Percentiles rank a stretch among this genome's conserved stretches.
Evolutionary conservation across 257 asterid genomes (phyloP).

Genomic region (Anisodus tanguticus): DNA sequence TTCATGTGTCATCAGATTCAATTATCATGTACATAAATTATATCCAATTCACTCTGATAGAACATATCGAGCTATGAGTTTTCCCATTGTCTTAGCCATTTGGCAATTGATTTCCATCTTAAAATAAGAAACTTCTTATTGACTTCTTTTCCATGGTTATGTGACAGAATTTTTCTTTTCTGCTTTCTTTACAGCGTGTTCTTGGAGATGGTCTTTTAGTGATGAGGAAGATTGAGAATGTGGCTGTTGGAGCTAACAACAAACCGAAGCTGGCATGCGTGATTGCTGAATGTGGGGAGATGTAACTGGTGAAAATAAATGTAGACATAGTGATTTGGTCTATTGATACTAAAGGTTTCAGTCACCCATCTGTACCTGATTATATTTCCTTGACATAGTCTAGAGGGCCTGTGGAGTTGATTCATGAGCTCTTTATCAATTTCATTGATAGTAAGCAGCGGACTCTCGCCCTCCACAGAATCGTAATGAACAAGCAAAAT

Average conservation of each 20-base stretch:
- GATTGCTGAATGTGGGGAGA: conserved; percentile 94
- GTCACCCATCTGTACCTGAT: conserved; percentile 14
- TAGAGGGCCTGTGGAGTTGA: background rate
- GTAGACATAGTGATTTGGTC: background rate
- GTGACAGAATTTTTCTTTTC: conserved; percentile 6
- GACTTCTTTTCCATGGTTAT: background rate
- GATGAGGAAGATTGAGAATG: conserved; percentile 90
- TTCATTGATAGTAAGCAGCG: background rate
- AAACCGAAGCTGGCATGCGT: conserved; percentile 83
- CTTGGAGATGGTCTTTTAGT: conserved; percentile 90
- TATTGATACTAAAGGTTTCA: background rate
- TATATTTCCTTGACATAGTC: background rate
- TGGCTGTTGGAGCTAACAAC: conserved; percentile 85
- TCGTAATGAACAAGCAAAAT: background rate
- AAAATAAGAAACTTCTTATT: conserved; percentile 5
- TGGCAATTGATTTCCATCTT: conserved; percentile 7
- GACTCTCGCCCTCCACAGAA: background rate
- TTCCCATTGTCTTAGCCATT: background rate
- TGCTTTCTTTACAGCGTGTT: conserved; percentile 69
- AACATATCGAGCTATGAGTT: background rate
- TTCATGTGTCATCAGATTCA: conserved; percentile 14
- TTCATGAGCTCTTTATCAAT: background rate
- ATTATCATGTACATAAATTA: background rate
- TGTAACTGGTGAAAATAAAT: conserved; percentile 49
- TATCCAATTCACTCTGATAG: background rate